Evolutionary conservation across 805 yeast species (phyloP).

Genomic region (Lipomyces kockii): DNA sequence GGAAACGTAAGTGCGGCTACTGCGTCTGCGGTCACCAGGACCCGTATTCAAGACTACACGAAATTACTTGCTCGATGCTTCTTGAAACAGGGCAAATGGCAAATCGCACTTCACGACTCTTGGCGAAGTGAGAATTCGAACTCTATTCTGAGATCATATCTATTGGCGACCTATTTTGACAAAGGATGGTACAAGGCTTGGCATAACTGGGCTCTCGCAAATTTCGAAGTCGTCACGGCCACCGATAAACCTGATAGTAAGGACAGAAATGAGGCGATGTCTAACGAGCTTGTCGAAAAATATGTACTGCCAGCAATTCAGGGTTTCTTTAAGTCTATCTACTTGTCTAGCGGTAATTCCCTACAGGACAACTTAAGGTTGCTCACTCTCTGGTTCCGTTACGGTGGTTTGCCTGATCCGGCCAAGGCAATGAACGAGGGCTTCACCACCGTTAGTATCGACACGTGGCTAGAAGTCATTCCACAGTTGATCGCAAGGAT

Average conservation of each 20-base stretch:
- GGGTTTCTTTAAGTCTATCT: slow-evolving; percentile 94
- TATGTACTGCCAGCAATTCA: slow-evolving; percentile 95
- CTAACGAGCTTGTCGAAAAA: slow-evolving; percentile 62
- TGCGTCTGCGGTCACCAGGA: slow-evolving; percentile 38
- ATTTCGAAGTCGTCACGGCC: slow-evolving; percentile 88
- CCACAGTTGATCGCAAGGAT: slow-evolving; percentile 96
- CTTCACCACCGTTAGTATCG: slow-evolving; percentile 82
- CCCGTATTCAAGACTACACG: slow-evolving; percentile 79
- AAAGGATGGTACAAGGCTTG: slow-evolving; percentile 96
- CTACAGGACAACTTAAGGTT: slow-evolving; percentile 90
- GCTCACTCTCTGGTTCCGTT: slow-evolving; percentile 92
- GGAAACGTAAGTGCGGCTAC: slow-evolving; percentile 4
- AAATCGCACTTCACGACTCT: slow-evolving; percentile 72
- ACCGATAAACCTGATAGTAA: slow-evolving; percentile 43
- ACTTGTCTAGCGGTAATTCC: slow-evolving; percentile 83
- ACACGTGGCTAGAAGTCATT: slow-evolving; percentile 92
- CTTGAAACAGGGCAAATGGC: slow-evolving; percentile 98
- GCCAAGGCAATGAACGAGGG: slow-evolving; percentile 91
- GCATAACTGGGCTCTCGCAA: slow-evolving; percentile 99
- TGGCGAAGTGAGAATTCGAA: slow-evolving; percentile 80
- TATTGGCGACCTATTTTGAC: slow-evolving; percentile 94
- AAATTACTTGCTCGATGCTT: slow-evolving; percentile 89
- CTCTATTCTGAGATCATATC: slow-evolving; percentile 85
- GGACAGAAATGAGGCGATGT: slow-evolving; percentile 32
- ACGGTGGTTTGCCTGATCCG: slow-evolving; percentile 92